Evolutionary conservation across 169 alveolate genomes (phyloP).

Genomic region (Plasmodium vivax): DNA sequence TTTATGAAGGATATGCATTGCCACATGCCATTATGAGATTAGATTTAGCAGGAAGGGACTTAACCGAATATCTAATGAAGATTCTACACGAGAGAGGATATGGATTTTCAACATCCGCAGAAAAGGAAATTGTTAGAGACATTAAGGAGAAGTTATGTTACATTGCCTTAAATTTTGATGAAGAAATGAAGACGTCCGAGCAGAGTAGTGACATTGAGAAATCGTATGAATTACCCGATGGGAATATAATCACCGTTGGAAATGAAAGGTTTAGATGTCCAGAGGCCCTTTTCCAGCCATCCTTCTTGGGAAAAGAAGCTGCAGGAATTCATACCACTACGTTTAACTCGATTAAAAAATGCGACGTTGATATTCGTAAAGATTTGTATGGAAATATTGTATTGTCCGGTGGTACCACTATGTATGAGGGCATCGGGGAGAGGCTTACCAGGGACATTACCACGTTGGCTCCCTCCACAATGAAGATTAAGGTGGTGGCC

Average conservation of each 20-base stretch:
- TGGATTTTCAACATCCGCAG: slow-evolving; percentile 97
- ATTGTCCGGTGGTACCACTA: slow-evolving; percentile 98
- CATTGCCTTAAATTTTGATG: slow-evolving; percentile 96
- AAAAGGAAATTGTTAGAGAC: slow-evolving; percentile 97
- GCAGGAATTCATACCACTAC: slow-evolving; percentile 96
- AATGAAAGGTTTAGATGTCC: slow-evolving; percentile 98
- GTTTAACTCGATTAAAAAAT: slow-evolving; percentile 89
- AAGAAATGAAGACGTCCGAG: slow-evolving; percentile 92
- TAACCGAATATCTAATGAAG: slow-evolving; percentile 95
- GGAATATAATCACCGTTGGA: slow-evolving; percentile 95
- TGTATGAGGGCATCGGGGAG: slow-evolving; percentile 97
- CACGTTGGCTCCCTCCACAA: slow-evolving; percentile 96
- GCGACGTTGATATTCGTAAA: slow-evolving; percentile 97
- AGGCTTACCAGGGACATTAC: slow-evolving; percentile 97
- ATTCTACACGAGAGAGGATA: slow-evolving; percentile 97
- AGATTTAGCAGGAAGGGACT: slow-evolving; percentile 98
- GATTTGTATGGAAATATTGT: slow-evolving; percentile 96
- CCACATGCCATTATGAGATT: slow-evolving; percentile 97
- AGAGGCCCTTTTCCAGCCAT: slow-evolving; percentile 97
- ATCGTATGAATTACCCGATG: slow-evolving; percentile 99
- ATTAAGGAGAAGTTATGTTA: slow-evolving; percentile 98
- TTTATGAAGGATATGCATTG: slow-evolving; percentile 99
- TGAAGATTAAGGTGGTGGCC: slow-evolving; percentile 98
- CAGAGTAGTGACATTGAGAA: slow-evolving; percentile 89
- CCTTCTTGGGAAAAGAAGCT: slow-evolving; percentile 94